A percentile compares a stretch with the other conserved stretches of the same genome.
phyloP scores from a whole-genome alignment of 139 green algal genomes.

The Chlorella ohadii region DNA sequence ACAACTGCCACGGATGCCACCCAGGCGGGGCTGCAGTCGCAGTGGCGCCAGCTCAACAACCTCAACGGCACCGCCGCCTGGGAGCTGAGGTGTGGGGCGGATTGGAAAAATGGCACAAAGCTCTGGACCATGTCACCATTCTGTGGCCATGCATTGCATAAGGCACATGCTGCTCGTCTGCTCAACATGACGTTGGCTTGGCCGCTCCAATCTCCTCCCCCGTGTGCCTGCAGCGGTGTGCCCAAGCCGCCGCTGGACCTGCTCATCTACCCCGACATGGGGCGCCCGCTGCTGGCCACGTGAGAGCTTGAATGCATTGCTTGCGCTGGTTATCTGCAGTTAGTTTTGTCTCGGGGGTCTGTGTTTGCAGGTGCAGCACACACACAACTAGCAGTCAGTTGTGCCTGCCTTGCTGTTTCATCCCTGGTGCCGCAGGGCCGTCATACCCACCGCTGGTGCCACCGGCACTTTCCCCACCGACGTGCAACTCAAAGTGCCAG shows the following conservation, averaged over 20 bases:
- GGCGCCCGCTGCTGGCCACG: not conserved
- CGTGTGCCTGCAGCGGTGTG: not conserved
- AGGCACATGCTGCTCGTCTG: too few relatives aligned
- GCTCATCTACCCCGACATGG: not conserved
- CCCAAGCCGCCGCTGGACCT: conserved; percentile 8
- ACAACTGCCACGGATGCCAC: not conserved
- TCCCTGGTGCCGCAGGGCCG: not conserved
- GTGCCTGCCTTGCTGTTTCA: too few relatives aligned
- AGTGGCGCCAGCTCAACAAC: conserved; percentile 5
- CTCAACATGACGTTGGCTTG: too few relatives aligned
- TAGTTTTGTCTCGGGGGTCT: too few relatives aligned
- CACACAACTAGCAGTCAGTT: too few relatives aligned
- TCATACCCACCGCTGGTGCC: not conserved
- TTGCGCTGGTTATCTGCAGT: too few relatives aligned
- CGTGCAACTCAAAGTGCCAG: not conserved
- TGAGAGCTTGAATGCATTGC: not conserved
- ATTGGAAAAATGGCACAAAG: too few relatives aligned
- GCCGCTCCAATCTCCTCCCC: not conserved
- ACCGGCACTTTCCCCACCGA: conserved; percentile 8
- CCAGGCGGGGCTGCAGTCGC: not conserved
- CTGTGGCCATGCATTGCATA: not conserved
- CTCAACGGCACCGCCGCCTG: conserved; percentile 7
- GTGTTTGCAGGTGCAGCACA: too few relatives aligned
- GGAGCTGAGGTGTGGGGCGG: conserved; percentile 30
- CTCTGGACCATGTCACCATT: too few relatives aligned